A percentile compares a stretch with the other conserved stretches of the same genome.
Evolutionary conservation across 352 stramenopile species (phyloP).

Genomic region (Pythium phragmiticola): DNA sequence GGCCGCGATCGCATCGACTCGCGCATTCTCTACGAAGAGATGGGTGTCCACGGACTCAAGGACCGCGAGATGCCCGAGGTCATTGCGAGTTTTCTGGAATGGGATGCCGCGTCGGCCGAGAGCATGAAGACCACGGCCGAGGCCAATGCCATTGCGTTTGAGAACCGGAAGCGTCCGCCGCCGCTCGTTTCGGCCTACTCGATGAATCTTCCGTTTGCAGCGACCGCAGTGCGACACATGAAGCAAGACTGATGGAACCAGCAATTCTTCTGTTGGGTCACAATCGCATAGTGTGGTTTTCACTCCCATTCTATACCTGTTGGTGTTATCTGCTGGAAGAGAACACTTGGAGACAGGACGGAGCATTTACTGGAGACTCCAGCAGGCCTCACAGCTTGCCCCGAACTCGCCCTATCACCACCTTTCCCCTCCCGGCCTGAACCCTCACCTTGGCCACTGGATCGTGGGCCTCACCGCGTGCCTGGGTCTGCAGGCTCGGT

Average conservation of each 20-base stretch:
- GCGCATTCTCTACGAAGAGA: constrained; percentile 49
- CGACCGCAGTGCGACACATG: constrained; percentile 20
- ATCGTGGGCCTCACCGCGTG: no score
- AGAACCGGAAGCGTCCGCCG: constrained; percentile 31
- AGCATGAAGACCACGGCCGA: constrained; percentile 57
- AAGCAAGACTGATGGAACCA: constrained; percentile 21
- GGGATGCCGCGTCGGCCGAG: constrained; percentile 48
- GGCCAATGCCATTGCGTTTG: constrained; percentile 32
- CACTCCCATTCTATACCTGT: no score
- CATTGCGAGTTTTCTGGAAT: constrained; percentile 50
- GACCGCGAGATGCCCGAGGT: constrained; percentile 48
- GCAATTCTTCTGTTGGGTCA: not conserved
- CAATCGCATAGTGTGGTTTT: no score
- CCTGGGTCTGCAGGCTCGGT: no score
- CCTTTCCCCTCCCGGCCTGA: no score
- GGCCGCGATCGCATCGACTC: constrained; percentile 51
- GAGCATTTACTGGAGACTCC: no score
- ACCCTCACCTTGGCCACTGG: no score
- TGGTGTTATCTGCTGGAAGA: no score
- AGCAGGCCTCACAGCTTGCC: no score
- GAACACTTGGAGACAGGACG: no score
- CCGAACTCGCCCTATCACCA: no score
- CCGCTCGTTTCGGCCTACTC: constrained; percentile 49
- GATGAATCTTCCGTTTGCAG: constrained; percentile 62
- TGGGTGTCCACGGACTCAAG: constrained; percentile 46